Conservation (phyloP, 1,284 basidiomycete species). For the Leccinum variabile region DNA sequence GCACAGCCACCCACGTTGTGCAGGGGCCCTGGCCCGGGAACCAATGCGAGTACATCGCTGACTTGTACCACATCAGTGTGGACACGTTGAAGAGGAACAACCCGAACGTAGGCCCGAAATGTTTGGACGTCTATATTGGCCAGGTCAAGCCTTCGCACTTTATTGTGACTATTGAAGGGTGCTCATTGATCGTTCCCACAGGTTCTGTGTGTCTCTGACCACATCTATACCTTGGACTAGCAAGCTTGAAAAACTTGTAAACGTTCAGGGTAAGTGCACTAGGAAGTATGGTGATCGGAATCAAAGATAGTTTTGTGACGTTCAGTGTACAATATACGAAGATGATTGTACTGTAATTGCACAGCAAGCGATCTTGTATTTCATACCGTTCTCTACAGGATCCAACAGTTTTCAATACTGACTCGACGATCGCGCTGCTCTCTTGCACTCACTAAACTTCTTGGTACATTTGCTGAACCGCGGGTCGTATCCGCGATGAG, state of each 20-base stretch:
- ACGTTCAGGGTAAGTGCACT: neutral
- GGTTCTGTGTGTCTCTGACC: neutral
- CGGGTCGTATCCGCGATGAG: slow-evolving; percentile 29
- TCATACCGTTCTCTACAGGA: neutral
- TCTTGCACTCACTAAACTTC: slow-evolving; percentile 44
- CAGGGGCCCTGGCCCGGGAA: neutral
- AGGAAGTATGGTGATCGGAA: neutral
- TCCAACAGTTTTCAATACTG: neutral
- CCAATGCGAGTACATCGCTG: neutral
- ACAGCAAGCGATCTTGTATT: neutral
- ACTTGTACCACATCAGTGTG: neutral
- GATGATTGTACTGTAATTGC: neutral
- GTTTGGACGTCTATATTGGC: neutral
- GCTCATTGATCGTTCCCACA: neutral
- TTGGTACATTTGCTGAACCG: slow-evolving; percentile 42
- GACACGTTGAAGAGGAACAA: neutral
- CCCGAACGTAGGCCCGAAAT: neutral
- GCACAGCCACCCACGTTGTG: neutral
- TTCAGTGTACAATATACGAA: neutral
- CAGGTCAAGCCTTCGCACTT: neutral
- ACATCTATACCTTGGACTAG: neutral
- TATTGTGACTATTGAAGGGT: neutral
- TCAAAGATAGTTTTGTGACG: neutral
- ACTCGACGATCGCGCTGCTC: slow-evolving; percentile 40
- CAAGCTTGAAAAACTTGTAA: neutral